Evolutionary conservation across 345 rosid species (phyloP), one percentile per base, ranked within the genome.

Genomic region (Fremontodendron californicum): DNA sequence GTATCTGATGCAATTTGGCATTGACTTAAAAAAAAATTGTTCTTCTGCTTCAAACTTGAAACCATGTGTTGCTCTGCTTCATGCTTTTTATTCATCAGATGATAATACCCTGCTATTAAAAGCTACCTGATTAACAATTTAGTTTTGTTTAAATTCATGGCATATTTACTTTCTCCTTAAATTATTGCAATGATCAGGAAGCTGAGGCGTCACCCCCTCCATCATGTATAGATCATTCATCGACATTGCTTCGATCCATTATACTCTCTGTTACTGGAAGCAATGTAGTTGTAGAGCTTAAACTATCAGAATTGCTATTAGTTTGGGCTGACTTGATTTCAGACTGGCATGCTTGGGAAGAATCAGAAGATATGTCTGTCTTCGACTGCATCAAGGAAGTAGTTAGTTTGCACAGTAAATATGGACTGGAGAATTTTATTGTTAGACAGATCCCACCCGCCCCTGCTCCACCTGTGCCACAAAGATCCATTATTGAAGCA

Each of bases 341-440:
- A 70, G 92, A 87, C 63, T 91, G 97, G 94, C 84, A 88, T 88
- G 88, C 90, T 57, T 93, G 98, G 98, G 97, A 91, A 83, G 98
- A 93, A 88, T 87, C 93, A 5, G 97, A 91, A 86, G 97, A 93
- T 80, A 84, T 88, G 52, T 85, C 92, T 42, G 80, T 93, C 68
- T 93, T 93, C 79, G 86, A 90, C 81, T 91, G 98, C 88, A 93
- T 93, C 54, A 89, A 87, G 81, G 94, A 90, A 81, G 90, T 82
- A 76, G 90, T 91, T 78, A 85, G 80, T 73, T 84, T 91, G 45
- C 81, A 83, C 74, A 76, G 78, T 70, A 92, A 84, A 78, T 89
- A 88, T 74, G 88, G 86, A 21, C 82, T 91, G 51, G 79, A 85
- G 68, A 83, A 85, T 78, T 91, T 91, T 76, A 64, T 88, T 63